Evolutionary conservation across 352 stramenopile genomes (phyloP).

Genomic region (Blastocystis sp.): DNA sequence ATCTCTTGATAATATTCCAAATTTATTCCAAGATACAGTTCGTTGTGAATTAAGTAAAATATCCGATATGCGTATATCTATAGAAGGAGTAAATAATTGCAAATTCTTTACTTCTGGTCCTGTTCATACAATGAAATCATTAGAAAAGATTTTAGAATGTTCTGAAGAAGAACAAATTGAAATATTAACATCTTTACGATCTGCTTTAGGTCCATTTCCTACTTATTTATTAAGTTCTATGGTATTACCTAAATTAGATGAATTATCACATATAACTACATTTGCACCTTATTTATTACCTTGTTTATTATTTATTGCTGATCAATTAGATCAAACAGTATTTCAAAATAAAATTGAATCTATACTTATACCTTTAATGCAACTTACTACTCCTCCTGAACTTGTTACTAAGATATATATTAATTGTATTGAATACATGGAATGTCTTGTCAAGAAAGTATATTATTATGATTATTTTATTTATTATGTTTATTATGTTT

Average conservation of each 20-base stretch:
- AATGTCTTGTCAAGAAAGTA: slow-evolving; percentile 24
- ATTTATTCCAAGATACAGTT: slow-evolving; percentile 17
- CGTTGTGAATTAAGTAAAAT: neutral
- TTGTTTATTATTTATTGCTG: slow-evolving; percentile 17
- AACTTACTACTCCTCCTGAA: slow-evolving; percentile 11
- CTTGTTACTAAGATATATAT: slow-evolving; percentile 13
- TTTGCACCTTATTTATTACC: slow-evolving; percentile 24
- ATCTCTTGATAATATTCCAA: slow-evolving; percentile 17
- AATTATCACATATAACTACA: slow-evolving; percentile 18
- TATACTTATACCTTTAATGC: slow-evolving; percentile 7
- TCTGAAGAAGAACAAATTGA: slow-evolving; percentile 31
- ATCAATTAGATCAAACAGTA: neutral
- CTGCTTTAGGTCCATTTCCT: slow-evolving; percentile 17
- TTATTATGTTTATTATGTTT: slow-evolving; percentile 4
- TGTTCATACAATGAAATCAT: slow-evolving; percentile 23
- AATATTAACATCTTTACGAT: slow-evolving; percentile 21
- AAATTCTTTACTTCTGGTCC: slow-evolving; percentile 21
- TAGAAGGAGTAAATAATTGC: slow-evolving; percentile 15
- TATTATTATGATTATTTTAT: slow-evolving; percentile 19
- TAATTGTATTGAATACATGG: slow-evolving; percentile 5
- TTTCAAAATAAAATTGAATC: slow-evolving; percentile 12
- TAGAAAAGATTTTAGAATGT: slow-evolving; percentile 13
- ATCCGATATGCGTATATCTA: neutral
- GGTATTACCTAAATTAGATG: slow-evolving; percentile 24
- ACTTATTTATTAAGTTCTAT: slow-evolving; percentile 14